Evolutionary conservation across 495 filamentous ascomycete genomes (phyloP), one percentile per base, ranked within the genome.

Genomic region (Daldinia concentrica): DNA sequence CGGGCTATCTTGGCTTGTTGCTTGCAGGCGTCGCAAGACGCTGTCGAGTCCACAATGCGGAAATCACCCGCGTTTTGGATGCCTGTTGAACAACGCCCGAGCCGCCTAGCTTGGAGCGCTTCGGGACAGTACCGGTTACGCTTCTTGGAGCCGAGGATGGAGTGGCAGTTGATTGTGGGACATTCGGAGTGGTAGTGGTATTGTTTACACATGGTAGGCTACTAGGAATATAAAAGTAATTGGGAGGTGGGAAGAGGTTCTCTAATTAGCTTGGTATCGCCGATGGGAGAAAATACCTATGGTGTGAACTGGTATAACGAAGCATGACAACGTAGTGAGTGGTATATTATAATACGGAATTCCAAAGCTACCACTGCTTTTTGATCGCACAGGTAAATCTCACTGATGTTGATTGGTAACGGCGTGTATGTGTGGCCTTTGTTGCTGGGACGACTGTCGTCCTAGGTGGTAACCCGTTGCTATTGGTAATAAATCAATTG

Each of bases 121-220:
- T 59, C 58, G 26, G 1, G 24, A 17, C 65, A 68, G 37, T 62
- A 68, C 24, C 50, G 7, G 58, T 68, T 68, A 37, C 65, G 65
- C 7, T 24, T 50, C 26, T 37, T 61, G 6, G 1, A 12, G 3
- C 48, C 50, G 8, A 62, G 36, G 58, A 68, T 29, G 0, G 48
- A 12, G 1, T 36, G 14, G 58, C 65, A 68, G 58, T 11, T 8
- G 24, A 7, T 22, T 0, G 19, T 41, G 34, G 1, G 1, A 36
- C 64, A 68, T 6, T 43, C 6, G 6, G 64, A 27, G 22, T 34
- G n/a, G 57, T 56, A 56, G n/a, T n/a, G 7, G 34, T 54, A 55
- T n/a, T 45, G 57, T 26, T 34, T 59, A 45, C 65, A 68, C 65
- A 68, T 68, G 9, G 37, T 39, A 0, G 19, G 8, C 43, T 48